Evolutionary conservation across 176 grass and related monocot genomes (phyloP).

Genomic region (Carex littledalei): DNA sequence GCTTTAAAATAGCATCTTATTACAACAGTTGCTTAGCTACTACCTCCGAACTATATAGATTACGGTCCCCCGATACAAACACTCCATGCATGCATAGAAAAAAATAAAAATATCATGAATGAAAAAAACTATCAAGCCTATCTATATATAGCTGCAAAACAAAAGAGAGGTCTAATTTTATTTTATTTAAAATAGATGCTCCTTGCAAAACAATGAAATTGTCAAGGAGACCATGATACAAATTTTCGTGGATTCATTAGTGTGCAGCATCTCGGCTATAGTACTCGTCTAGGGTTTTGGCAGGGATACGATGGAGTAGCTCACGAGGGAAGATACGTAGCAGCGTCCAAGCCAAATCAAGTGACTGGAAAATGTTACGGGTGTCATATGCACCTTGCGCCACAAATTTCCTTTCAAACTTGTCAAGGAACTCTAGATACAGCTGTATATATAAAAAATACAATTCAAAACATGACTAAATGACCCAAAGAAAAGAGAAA

Average conservation of each 20-base stretch:
- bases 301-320: slow-evolving; percentile 78
- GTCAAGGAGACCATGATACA: not conserved
- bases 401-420: slow-evolving; percentile 91
- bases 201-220: not conserved
- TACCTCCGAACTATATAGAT: not conserved
- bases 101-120: not conserved
- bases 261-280: slow-evolving; percentile 73
- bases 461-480: not conserved
- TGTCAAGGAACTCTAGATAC: slow-evolving; percentile 93
- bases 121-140: not conserved
- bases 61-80: not conserved
- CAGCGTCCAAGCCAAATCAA: slow-evolving; percentile 88
- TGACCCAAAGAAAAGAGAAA: not conserved
- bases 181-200: not conserved
- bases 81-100: not conserved
- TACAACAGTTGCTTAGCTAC: not conserved
- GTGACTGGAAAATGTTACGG: slow-evolving; percentile 91
- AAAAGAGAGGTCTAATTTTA: slow-evolving; percentile 8
- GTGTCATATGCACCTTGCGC: slow-evolving; percentile 83
- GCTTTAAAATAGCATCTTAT: not conserved
- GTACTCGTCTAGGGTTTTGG: slow-evolving; percentile 77
- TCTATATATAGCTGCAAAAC: not conserved
- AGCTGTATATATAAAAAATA: slow-evolving; percentile 45
- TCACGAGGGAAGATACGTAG: slow-evolving; percentile 87
- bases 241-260: slow-evolving; percentile 30